These are phyloP conservation scores for Colletotrichum abscissum DNA, from an alignment of 2,329 filamentous ascomycete species.

Conservation along the genomic window DNA sequence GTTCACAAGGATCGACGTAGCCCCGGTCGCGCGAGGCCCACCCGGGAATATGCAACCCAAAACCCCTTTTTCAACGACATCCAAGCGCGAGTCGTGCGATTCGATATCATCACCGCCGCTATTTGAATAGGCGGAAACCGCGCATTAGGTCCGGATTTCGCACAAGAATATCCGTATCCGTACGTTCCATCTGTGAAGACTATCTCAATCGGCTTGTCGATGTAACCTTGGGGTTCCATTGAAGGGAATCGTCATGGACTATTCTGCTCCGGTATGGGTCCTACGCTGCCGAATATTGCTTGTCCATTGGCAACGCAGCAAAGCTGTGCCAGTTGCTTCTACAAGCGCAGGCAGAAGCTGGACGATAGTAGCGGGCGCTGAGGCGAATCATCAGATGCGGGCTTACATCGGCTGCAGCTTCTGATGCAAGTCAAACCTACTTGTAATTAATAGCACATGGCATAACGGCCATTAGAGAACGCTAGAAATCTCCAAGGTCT, in stretches of 20 bases:
- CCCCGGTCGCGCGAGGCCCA: slow-evolving; percentile 13
- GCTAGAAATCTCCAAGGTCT: neutral
- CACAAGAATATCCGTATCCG: neutral
- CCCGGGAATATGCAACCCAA: slow-evolving; percentile 14
- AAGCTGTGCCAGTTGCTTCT: neutral
- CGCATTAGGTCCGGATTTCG: neutral
- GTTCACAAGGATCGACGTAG: slow-evolving; percentile 31
- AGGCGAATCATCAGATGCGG: no score
- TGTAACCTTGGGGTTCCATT: neutral
- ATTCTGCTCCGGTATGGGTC: neutral
- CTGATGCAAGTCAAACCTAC: no score
- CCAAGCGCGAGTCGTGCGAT: neutral
- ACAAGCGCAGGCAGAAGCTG: no score
- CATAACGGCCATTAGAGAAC: neutral
- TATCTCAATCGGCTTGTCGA: neutral
- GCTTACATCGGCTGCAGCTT: no score
- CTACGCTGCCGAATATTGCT: neutral
- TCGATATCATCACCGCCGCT: neutral
- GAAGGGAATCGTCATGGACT: neutral
- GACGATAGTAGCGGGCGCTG: no score
- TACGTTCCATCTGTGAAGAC: neutral
- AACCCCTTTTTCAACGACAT: slow-evolving; percentile 29
- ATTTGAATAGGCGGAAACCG: neutral
- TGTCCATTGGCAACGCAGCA: neutral
- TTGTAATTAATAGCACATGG: neutral